These are phyloP conservation scores for Santalum album DNA, from an alignment of 164 flowering plant genomes.

Conservation along the genomic window DNA sequence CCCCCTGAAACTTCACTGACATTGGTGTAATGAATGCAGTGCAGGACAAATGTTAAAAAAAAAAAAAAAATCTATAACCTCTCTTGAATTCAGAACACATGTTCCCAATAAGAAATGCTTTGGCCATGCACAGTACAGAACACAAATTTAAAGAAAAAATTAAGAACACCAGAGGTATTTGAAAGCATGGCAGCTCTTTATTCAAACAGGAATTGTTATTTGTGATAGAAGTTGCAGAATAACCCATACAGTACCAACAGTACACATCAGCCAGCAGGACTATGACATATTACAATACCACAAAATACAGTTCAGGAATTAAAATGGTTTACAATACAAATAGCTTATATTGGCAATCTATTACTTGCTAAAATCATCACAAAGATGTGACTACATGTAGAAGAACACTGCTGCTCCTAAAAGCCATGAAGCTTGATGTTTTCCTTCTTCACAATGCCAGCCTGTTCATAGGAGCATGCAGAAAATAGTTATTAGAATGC, in stretches of 20 bases:
- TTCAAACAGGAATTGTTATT: not conserved
- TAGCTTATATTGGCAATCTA: not conserved
- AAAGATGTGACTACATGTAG: not conserved
- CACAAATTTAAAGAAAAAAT: not conserved
- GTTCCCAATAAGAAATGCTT: too few species aligned
- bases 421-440: slow-evolving; percentile 39
- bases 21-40: too few species aligned
- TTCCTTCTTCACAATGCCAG: slow-evolving; percentile 39
- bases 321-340: not conserved
- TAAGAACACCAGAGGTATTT: too few species aligned
- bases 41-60: too few species aligned
- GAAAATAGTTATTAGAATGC: not conserved
- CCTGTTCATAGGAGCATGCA: slow-evolving; percentile 11
- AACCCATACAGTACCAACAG: slow-evolving; percentile 2
- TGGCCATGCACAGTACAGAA: not conserved
- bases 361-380: not conserved
- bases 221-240: not conserved
- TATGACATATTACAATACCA: not conserved
- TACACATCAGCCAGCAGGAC: not conserved
- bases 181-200: too few species aligned
- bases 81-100: not conserved
- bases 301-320: not conserved
- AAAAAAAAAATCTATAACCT: not conserved
- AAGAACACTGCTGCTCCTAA: slow-evolving; percentile 4
- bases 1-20: too few species aligned